Percentiles rank a stretch among this genome's conserved stretches.
phyloP scores from a whole-genome alignment of 148 eudicot species.

The Chenopodium berlandieri region DNA sequence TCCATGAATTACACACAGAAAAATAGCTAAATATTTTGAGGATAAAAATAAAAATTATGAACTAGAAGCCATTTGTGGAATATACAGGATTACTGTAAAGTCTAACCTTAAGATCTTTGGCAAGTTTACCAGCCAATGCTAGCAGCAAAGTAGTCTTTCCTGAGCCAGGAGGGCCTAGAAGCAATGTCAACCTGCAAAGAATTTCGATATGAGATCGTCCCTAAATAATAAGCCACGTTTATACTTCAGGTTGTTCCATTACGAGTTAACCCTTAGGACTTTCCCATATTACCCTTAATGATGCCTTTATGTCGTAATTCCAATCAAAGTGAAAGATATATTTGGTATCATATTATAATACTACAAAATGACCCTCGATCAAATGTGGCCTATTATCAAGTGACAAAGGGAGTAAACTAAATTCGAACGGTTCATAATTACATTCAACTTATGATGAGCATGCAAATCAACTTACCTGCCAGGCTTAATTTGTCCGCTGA shows the following conservation, averaged over 20 bases:
- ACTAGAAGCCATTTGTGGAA: background rate
- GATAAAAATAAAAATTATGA: background rate
- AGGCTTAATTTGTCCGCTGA: constrained; percentile 85
- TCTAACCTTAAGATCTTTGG: constrained; percentile 48
- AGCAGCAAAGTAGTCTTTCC: constrained; percentile 81
- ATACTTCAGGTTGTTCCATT: too few relatives aligned
- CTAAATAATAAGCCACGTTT: background rate
- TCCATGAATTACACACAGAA: background rate
- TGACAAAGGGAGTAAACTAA: background rate
- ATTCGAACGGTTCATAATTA: background rate
- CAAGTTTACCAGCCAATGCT: constrained; percentile 85
- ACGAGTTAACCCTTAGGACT: background rate
- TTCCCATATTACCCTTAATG: background rate
- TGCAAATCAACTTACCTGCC: constrained; percentile 52
- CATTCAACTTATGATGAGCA: background rate
- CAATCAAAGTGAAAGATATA: background rate
- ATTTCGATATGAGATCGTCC: background rate
- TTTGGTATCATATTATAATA: too few relatives aligned
- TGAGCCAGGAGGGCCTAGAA: constrained; percentile 84
- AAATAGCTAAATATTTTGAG: background rate
- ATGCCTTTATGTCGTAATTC: background rate
- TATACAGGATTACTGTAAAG: background rate
- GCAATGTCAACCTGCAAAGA: constrained; percentile 64
- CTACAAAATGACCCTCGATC: background rate
- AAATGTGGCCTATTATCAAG: background rate